These are phyloP conservation scores for Cystobasidium tubakii DNA, from an alignment of 768 basidiomycete genomes.

Conservation along the genomic window DNA sequence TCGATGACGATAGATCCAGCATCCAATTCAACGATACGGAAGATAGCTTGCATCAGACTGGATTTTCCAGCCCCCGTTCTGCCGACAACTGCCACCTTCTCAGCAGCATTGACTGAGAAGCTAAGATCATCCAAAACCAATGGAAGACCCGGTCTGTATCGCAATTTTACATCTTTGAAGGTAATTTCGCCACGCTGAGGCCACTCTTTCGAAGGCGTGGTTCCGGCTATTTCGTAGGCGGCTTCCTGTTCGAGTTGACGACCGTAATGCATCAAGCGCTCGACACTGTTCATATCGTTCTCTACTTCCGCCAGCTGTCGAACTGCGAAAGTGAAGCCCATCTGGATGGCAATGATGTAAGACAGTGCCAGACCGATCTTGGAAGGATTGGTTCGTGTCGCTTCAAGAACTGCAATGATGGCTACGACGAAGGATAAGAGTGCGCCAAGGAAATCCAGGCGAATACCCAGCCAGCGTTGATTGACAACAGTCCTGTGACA, in stretches of 20 bases:
- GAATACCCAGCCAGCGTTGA: slow-evolving; percentile 71
- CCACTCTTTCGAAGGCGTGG: slow-evolving; percentile 63
- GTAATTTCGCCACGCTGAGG: slow-evolving; percentile 67
- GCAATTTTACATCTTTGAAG: slow-evolving; percentile 68
- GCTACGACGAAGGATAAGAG: slow-evolving; percentile 67
- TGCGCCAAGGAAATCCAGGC: slow-evolving; percentile 79
- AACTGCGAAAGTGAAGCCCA: slow-evolving; percentile 57
- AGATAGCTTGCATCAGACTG: slow-evolving; percentile 33
- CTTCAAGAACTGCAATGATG: slow-evolving; percentile 67
- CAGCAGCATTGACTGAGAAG: slow-evolving; percentile 65
- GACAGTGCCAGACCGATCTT: slow-evolving; percentile 74
- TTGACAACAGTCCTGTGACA: slow-evolving; percentile 32
- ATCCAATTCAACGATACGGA: slow-evolving; percentile 63
- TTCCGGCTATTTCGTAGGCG: slow-evolving; percentile 61
- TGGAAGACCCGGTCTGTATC: slow-evolving; percentile 81
- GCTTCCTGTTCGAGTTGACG: slow-evolving; percentile 75
- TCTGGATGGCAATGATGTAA: slow-evolving; percentile 58
- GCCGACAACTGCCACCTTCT: slow-evolving; percentile 89
- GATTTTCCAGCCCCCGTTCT: slow-evolving; percentile 53
- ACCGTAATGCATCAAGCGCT: slow-evolving; percentile 73
- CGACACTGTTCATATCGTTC: slow-evolving; percentile 73
- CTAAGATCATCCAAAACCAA: slow-evolving; percentile 75
- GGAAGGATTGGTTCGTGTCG: slow-evolving; percentile 69
- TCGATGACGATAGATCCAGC: slow-evolving; percentile 73
- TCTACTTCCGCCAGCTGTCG: slow-evolving; percentile 62